Conservation (phyloP, 208 protist genomes). For the Wallacemonas sp. region DNA sequence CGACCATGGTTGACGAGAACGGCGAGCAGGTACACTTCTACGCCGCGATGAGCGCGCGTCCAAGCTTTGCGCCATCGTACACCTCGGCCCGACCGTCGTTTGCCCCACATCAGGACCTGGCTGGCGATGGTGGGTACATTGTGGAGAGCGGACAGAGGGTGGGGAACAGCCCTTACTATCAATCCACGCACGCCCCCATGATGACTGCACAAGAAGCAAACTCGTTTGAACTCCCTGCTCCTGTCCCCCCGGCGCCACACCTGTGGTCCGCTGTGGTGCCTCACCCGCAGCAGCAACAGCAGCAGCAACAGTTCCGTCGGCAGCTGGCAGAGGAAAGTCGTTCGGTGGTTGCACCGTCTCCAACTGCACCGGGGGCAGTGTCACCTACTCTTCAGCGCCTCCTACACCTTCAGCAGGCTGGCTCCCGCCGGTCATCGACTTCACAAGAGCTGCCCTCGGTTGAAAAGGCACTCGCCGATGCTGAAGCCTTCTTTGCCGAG, state of each 20-base stretch:
- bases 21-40: slow-evolving; percentile 14
- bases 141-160: neutral
- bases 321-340: neutral
- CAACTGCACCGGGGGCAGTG: neutral
- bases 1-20: slow-evolving; percentile 15
- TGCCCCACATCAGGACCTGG: neutral
- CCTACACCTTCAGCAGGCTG: slow-evolving; percentile 4
- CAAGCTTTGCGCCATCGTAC: neutral
- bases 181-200: neutral
- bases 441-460: neutral
- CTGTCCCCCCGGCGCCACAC: slow-evolving; percentile 5
- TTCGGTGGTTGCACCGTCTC: neutral
- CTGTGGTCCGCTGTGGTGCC: slow-evolving; percentile 10
- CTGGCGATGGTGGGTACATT: neutral
- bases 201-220: neutral
- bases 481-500: slow-evolving; percentile 11
- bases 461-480: neutral
- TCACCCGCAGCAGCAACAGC: neutral
- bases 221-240: neutral
- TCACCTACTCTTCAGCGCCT: slow-evolving; percentile 9
- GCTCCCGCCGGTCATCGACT: neutral
- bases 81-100: neutral
- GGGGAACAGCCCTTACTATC: neutral
- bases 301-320: slow-evolving; percentile 1
- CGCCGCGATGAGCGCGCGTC: slow-evolving; percentile 13